Evolutionary conservation across 2,329 filamentous ascomycete genomes (phyloP), one percentile per base, ranked within the genome.

Genomic region (Sporothrix variecibatus): DNA sequence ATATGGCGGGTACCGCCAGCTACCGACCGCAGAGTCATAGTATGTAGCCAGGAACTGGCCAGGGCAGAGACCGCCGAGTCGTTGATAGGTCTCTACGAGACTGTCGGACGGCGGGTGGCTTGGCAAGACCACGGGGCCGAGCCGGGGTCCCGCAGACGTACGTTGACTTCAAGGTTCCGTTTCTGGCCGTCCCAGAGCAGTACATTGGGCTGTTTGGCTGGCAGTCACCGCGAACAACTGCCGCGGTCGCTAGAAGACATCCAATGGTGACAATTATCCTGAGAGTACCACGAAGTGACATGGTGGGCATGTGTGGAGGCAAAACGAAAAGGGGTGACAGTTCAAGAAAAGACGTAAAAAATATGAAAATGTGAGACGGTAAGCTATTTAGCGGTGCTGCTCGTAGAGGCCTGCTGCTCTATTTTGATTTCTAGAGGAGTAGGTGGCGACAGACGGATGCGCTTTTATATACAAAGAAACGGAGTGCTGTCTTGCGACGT

Each of bases 51-150:
- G 78, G 73, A 85, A 86, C n/a, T 82, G 77, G 0, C 81, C 82
- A 0, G 85, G 84, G 26, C 81, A 84, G 6, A 84, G 76, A 1
- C 80, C 78, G 6, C 82, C 84, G 17, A 85, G 82, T 9, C 82
- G 82, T 69, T 81, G 78, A 72, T 80, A 80, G 17, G 77, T 70
- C 15, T 81, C 76, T 34, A 79, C 70, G 1, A 83, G 74, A 23
- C 79, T 76, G 17, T 78, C 80, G 11, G 84, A 76, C 0, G 81
- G 80, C 9, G 83, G 79, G 31, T 77, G 77, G 9, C 75, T 78
- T 0, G 82, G 82, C 8, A 82, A 78, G 17, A 75, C 73, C 46
- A 81, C 77, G 1, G 83, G 83, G 0, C 83, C 83, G 1, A 84
- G 80, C 17, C 82, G 81, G 1, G 67, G 76, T 84, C 82, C 82